Conservation (phyloP, 495 filamentous ascomycete species). For the Aspergillus taichungensis region DNA sequence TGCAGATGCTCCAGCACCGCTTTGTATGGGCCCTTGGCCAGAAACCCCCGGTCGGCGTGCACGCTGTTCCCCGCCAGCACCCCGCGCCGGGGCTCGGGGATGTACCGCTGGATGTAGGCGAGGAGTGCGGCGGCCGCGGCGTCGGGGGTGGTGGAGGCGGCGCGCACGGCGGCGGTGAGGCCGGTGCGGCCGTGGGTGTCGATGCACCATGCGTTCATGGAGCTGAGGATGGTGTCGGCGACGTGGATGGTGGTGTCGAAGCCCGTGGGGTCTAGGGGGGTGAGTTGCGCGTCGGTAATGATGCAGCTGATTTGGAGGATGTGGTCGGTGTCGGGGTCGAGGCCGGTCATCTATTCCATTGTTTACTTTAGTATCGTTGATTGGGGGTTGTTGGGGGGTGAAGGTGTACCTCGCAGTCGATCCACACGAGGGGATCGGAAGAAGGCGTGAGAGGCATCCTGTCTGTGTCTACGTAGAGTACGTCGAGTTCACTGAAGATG, state of each 20-base stretch:
- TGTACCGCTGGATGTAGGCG: slow-evolving; percentile 61
- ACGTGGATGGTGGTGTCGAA: slow-evolving; percentile 78
- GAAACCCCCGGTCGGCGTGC: slow-evolving; percentile 80
- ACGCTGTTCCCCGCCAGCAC: slow-evolving; percentile 88
- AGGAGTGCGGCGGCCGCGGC: slow-evolving; percentile 66
- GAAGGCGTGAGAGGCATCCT: slow-evolving; percentile 41
- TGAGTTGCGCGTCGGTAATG: slow-evolving; percentile 71
- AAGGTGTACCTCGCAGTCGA: slow-evolving; percentile 71
- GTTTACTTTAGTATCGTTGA: not conserved
- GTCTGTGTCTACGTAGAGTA: slow-evolving; percentile 2
- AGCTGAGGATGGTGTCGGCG: slow-evolving; percentile 55
- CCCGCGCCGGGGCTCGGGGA: slow-evolving; percentile 54
- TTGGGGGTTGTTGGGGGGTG: not conserved
- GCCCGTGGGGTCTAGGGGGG: slow-evolving; percentile 65
- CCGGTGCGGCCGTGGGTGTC: slow-evolving; percentile 60
- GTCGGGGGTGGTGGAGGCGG: slow-evolving; percentile 62
- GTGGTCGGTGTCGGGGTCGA: slow-evolving; percentile 65
- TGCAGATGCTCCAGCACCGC: slow-evolving; percentile 66
- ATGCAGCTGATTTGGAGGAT: slow-evolving; percentile 94
- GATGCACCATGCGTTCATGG: slow-evolving; percentile 69
- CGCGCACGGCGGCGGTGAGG: slow-evolving; percentile 65
- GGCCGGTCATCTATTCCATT: slow-evolving; percentile 76
- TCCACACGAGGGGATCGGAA: slow-evolving; percentile 66
- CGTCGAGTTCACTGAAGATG: too few relatives aligned
- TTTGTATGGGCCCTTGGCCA: slow-evolving; percentile 64